Percentiles rank a stretch among this genome's conserved stretches.
Conservation (phyloP, 2,329 filamentous ascomycete genomes). For the Trichoderma sp. region DNA sequence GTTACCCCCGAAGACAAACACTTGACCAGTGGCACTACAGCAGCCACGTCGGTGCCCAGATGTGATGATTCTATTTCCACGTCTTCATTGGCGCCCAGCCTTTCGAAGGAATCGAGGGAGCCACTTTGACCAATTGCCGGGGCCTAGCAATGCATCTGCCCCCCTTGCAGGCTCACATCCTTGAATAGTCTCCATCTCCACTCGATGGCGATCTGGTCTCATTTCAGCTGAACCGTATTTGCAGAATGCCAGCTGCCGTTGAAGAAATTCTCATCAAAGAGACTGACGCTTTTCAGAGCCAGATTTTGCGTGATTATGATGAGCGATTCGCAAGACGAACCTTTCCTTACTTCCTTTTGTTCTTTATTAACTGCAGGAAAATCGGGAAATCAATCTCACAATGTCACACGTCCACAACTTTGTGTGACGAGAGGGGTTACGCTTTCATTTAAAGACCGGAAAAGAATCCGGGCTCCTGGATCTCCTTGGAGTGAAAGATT, state of each 20-base stretch:
- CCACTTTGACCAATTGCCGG: not conserved
- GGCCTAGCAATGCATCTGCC: not conserved
- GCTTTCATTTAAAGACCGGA: not conserved
- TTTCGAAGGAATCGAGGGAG: not conserved
- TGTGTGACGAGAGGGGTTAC: not conserved
- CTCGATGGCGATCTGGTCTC: not conserved
- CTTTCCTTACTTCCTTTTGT: not conserved
- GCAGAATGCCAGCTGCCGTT: not conserved
- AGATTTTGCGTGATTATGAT: too few relatives aligned
- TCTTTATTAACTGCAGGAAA: not conserved
- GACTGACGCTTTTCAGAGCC: not conserved
- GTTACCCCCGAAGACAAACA: not conserved
- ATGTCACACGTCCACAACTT: not conserved
- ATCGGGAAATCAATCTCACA: not conserved
- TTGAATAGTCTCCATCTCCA: slow-evolving; percentile 16
- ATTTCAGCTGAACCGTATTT: not conserved
- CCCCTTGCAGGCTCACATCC: slow-evolving; percentile 9
- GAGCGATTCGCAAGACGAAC: not conserved
- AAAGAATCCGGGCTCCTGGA: not conserved
- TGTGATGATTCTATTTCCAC: not conserved
- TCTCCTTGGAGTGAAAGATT: not conserved
- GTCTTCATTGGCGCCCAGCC: not conserved
- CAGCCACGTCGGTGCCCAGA: not conserved
- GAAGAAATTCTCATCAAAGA: not conserved
- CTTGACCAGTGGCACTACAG: not conserved